These are phyloP conservation scores for Brassica hybrid DNA, from an alignment of 441 rosid species.

Conservation along the genomic window DNA sequence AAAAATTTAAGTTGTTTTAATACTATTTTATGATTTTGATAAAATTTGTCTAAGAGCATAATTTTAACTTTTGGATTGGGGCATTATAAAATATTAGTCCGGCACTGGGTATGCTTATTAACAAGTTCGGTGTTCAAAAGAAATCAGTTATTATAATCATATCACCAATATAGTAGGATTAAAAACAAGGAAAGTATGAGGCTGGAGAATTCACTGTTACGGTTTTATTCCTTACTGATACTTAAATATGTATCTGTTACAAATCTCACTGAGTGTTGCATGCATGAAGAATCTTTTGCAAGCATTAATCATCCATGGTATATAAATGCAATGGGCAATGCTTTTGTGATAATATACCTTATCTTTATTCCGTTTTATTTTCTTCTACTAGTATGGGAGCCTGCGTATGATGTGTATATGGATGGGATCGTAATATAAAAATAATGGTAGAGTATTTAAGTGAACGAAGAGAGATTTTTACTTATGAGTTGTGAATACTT, in stretches of 20 bases:
- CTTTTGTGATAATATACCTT: constrained; percentile 4
- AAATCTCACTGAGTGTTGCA: constrained; percentile 9
- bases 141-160: background rate
- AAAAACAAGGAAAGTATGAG: background rate
- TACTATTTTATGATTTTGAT: no score
- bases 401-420: background rate
- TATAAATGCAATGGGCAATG: constrained; percentile 20
- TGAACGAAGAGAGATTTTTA: no score
- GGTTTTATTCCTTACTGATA: constrained; percentile 2
- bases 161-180: background rate
- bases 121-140: constrained; percentile 39
- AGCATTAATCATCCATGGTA: constrained; percentile 31
- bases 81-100: no score
- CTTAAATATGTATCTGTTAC: background rate
- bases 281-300: constrained; percentile 21
- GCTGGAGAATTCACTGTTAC: background rate
- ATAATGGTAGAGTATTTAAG: no score
- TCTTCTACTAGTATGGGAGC: background rate
- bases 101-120: background rate
- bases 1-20: no score
- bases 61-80: no score
- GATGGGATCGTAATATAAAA: background rate
- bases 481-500: no score
- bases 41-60: no score
- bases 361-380: constrained; percentile 1